Evolutionary conservation across 2,329 filamentous ascomycete genomes (phyloP).

Genomic region (Pestalotiopsis sp.): DNA sequence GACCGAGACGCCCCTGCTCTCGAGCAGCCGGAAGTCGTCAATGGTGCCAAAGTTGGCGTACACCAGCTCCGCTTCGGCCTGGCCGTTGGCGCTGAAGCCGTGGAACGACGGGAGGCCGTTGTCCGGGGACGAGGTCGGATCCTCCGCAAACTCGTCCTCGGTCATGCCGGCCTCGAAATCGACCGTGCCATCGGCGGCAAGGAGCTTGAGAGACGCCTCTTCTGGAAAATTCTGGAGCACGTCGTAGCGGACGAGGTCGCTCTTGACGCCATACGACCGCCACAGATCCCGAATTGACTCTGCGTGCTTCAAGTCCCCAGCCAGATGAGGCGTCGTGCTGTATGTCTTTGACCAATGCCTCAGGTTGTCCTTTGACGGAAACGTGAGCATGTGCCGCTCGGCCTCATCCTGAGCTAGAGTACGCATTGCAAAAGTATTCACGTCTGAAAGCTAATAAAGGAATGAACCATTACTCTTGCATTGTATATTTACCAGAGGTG

Average conservation of each 20-base stretch:
- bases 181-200: slow-evolving; percentile 9
- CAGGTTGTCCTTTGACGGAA: slow-evolving; percentile 17
- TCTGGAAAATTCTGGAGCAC: slow-evolving; percentile 56
- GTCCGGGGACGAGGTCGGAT: slow-evolving; percentile 61
- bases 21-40: slow-evolving; percentile 65
- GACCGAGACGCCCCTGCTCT: slow-evolving; percentile 34
- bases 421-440: slow-evolving; percentile 52
- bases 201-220: slow-evolving; percentile 28
- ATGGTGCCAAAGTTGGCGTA: slow-evolving; percentile 73
- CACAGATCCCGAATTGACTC: slow-evolving; percentile 23
- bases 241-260: slow-evolving; percentile 44
- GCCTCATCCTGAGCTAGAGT: slow-evolving; percentile 21
- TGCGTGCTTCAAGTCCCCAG: slow-evolving; percentile 23
- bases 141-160: slow-evolving; percentile 52
- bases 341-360: slow-evolving; percentile 23
- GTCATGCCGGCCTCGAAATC: background rate
- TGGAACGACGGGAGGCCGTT: slow-evolving; percentile 72
- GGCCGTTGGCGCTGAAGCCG: slow-evolving; percentile 72
- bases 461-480: too few species aligned
- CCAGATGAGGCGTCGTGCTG: slow-evolving; percentile 22
- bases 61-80: slow-evolving; percentile 68
- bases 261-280: slow-evolving; percentile 22
- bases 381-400: slow-evolving; percentile 21
- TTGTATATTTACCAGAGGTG: too few species aligned
- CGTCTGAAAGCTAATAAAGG: background rate